Conservation (phyloP, 192 early-diverging fungal species). For the Fimicolochytrium jonesii region DNA sequence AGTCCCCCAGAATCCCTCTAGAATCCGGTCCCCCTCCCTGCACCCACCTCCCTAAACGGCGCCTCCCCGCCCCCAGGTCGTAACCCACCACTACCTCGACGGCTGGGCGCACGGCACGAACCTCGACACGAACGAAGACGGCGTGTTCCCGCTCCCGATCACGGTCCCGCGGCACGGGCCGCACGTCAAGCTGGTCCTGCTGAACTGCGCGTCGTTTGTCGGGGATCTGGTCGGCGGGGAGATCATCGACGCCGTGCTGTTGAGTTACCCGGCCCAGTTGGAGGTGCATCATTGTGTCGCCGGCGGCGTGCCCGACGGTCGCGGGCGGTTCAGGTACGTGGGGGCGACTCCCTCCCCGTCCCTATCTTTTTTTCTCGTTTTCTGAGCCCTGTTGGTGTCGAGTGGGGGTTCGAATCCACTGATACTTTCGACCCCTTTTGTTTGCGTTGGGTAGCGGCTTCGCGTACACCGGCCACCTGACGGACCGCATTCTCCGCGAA, state of each 20-base stretch:
- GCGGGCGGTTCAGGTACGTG: not conserved
- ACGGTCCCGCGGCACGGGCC: conserved; percentile 11
- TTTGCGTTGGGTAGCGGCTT: conserved; percentile 6
- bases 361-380: too few relatives aligned
- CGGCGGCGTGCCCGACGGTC: not conserved
- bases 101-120: conserved; percentile 32
- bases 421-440: not conserved
- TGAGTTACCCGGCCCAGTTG: conserved; percentile 20
- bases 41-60: too few relatives aligned
- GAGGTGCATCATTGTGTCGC: conserved; percentile 19
- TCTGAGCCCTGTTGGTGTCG: not conserved
- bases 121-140: conserved; percentile 22
- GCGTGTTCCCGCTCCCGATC: conserved; percentile 32
- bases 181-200: conserved; percentile 6
- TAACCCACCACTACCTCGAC: conserved; percentile 27
- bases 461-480: not conserved
- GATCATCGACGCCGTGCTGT: conserved; percentile 17
- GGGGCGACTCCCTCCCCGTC: too few relatives aligned
- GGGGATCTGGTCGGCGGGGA: conserved; percentile 22
- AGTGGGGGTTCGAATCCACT: too few relatives aligned
- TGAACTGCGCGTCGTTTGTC: conserved; percentile 12
- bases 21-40: too few relatives aligned
- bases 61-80: not conserved
- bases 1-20: not conserved
- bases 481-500: not conserved